Conservation (phyloP, 306 rosid genomes). For the Rubus idaeus region DNA sequence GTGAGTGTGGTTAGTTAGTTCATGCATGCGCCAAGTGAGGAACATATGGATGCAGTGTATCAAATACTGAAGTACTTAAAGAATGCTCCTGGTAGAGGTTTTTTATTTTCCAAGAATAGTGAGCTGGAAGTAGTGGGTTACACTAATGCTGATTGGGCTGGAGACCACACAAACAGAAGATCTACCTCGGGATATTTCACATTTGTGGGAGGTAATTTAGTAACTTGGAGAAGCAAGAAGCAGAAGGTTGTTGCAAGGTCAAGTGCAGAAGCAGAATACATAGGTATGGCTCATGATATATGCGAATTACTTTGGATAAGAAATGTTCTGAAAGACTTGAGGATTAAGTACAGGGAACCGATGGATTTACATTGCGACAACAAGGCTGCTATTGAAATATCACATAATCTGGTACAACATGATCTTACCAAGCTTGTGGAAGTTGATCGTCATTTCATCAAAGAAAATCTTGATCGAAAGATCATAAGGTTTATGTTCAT, state of each 20-base stretch:
- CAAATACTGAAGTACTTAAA: neutral
- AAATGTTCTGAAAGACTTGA: neutral
- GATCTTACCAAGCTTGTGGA: too few species aligned
- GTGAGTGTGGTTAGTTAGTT: too few species aligned
- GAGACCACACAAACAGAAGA: neutral
- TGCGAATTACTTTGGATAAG: slow-evolving; percentile 4
- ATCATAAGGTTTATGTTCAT: too few species aligned
- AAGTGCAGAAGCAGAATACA: neutral
- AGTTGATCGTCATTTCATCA: too few species aligned
- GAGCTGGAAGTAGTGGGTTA: neutral
- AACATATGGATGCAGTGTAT: neutral
- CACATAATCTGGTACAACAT: neutral
- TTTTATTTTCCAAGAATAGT: neutral
- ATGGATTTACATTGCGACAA: neutral
- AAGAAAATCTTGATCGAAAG: too few species aligned
- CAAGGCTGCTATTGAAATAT: neutral
- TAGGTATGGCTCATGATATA: neutral
- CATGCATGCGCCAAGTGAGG: too few species aligned
- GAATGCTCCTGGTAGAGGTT: neutral
- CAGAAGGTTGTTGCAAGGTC: neutral
- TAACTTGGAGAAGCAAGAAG: neutral
- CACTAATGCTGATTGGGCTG: neutral
- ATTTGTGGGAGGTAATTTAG: neutral
- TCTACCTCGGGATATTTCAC: neutral
- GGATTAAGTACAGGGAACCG: neutral